Evolutionary conservation across 805 yeast genomes (phyloP), one percentile per base, ranked within the genome.

Genomic region (Yamadazyma phyllophila): DNA sequence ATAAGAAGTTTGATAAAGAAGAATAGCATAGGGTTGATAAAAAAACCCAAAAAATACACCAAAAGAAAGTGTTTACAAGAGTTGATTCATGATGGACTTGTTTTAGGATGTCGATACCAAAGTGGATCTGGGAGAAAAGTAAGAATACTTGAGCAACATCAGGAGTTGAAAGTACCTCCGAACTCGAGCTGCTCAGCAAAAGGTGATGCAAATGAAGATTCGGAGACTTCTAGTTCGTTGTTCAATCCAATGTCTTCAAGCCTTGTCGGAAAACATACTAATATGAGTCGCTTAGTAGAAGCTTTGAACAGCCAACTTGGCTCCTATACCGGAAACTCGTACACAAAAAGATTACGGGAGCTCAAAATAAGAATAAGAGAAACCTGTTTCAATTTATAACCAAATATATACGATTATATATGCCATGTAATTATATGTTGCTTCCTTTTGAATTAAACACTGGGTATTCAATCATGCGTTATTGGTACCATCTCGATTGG

Each of bases 381-480:
- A 12, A 36, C 38, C n/a, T 36, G 27, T 13, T 36, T 36, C 29
- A 9, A 29, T 29, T 29, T 29, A 29, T 29, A 32, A 32, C 15
- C 16, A 32, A 9, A 12, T 15, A 13, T 32, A 32, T 32, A 32
- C 17, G 17, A 12, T 12, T 12, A n/a, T 32, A 5, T 13, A 32
- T 32, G 36, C 17, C 36, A 32, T n/a, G 15, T 10, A 29, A 29
- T 11, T 11, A 11, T 10, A 26, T 4, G 31, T 29, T 29, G 31
- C 7, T 29, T 8, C 31, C 13, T 29, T 4, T 29, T 29, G 32
- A 40, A 32, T 40, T 32, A 26, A 32, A 40, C 32, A 40, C 37
- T 31, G 17, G n/a, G 27, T 26, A 36, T 13, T 9, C 14, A 37
- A 26, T 37, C 24, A 43, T 36, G 42, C 42, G 31, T 43, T 43